Evolutionary conservation across 2,329 filamentous ascomycete species (phyloP), one percentile per base, ranked within the genome.

Genomic region (Fusarium redolens): DNA sequence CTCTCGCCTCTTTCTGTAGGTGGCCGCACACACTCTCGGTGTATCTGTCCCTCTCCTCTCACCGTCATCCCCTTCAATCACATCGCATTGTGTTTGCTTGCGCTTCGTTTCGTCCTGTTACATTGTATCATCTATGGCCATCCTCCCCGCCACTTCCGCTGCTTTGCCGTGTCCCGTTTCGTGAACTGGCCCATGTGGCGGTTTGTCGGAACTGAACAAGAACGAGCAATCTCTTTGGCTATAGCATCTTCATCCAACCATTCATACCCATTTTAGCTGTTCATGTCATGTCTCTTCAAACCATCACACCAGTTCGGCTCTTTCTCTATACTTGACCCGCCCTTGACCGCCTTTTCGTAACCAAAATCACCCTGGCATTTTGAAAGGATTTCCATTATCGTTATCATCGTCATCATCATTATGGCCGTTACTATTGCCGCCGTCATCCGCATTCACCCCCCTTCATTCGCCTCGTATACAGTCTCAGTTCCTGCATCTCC

Each of bases 1-100:
- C 51, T 57, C 63, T 74, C 68, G 71, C 63, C 60, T 72, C 63
- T 69, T 59, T 37, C 56, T 74, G 71, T 69, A 60, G 71, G 55
- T 61, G 52, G n/a, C 71, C 64, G 37, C n/a, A 44, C 62, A 38
- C 37, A n/a, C 37, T 41, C 57, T 55, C 35, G 57, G 48, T 55
- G 47, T 41, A 33, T 45, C 62, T 33, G 48, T 25, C 35, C 55
- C 43, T 61, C 51, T 45, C 47, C 43, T 41, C 43, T 68, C 28
- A 68, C 33, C 65, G 56, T 62, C 47, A 52, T 62, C 28, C 38
- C 37, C 38, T 61, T 33, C 20, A 58, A 48, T 54, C 22, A 22
- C 28, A 41, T 25, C 18, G 14, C 50, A 40, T 50, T 44, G 28
- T 50, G 31, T 20, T 45, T 43, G 50, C 22, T 22, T 45, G 56